phyloP scores from a whole-genome alignment of 306 rosid genomes.

The Cucurbita maxima region DNA sequence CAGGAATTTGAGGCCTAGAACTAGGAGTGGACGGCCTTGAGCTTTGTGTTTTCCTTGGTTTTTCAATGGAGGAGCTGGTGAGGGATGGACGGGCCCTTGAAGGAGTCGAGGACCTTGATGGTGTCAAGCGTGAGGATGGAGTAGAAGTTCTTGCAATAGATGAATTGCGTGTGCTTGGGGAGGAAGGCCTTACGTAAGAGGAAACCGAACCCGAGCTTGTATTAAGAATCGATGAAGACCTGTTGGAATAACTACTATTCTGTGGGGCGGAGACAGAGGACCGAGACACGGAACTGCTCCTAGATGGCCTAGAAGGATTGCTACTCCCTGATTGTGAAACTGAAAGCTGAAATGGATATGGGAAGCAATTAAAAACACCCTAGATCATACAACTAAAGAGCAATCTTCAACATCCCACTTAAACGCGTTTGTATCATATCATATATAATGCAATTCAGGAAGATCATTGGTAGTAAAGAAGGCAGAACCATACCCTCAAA shows the following conservation, averaged over 20 bases:
- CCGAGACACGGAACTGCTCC: constrained; percentile 96
- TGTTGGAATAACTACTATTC: constrained; percentile 51
- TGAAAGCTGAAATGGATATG: constrained; percentile 57
- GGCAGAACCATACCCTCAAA: constrained; percentile 52
- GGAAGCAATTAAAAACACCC: not conserved
- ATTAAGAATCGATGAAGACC: constrained; percentile 64
- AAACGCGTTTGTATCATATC: not conserved
- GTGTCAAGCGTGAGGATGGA: constrained; percentile 50
- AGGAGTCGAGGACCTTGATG: constrained; percentile 75
- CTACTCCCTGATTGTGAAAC: constrained; percentile 70
- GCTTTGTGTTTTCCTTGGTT: constrained; percentile 41
- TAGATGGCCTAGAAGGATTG: constrained; percentile 56
- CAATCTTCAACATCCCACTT: not conserved
- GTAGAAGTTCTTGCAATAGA: constrained; percentile 64
- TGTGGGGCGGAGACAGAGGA: constrained; percentile 53
- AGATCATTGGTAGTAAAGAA: constrained; percentile 5
- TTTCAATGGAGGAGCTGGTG: constrained; percentile 42
- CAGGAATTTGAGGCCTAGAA: constrained; percentile 85
- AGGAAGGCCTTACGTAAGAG: constrained; percentile 76
- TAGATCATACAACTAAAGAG: not conserved
- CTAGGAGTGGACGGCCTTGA: constrained; percentile 90
- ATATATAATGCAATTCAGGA: not conserved
- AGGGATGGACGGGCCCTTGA: constrained; percentile 53
- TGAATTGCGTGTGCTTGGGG: constrained; percentile 56
- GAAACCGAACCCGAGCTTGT: constrained; percentile 98